phyloP scores from a whole-genome alignment of 768 basidiomycete genomes.

The Rhodotorula diobovata region DNA sequence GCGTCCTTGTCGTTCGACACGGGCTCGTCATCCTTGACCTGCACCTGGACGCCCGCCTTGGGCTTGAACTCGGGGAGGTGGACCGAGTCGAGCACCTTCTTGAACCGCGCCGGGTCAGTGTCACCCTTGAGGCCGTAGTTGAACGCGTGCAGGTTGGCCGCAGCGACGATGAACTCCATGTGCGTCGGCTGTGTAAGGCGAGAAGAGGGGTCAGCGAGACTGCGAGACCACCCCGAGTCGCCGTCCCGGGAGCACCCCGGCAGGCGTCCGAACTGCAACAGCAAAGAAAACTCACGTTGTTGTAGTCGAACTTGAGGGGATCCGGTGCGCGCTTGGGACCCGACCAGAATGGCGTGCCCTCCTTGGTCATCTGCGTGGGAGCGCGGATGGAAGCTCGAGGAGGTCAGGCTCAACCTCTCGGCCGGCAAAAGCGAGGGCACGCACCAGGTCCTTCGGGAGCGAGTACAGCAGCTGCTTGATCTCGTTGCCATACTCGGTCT shows the following conservation, averaged over 20 bases:
- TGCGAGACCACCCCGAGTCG: not conserved
- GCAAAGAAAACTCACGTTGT: slow-evolving; percentile 79
- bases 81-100: slow-evolving; percentile 74
- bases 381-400: too few species aligned
- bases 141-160: slow-evolving; percentile 92
- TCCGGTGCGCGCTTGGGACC: slow-evolving; percentile 97
- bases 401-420: not conserved
- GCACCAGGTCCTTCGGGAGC: slow-evolving; percentile 82
- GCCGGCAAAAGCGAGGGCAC: slow-evolving; percentile 19
- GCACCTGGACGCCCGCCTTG: slow-evolving; percentile 83
- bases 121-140: slow-evolving; percentile 96
- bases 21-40: slow-evolving; percentile 88
- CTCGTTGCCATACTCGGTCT: slow-evolving; percentile 84
- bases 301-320: slow-evolving; percentile 75
- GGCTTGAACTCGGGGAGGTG: slow-evolving; percentile 90
- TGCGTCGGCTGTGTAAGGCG: slow-evolving; percentile 62
- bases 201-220: not conserved
- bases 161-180: slow-evolving; percentile 81
- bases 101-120: slow-evolving; percentile 70
- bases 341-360: slow-evolving; percentile 97
- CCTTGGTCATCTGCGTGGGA: slow-evolving; percentile 60
- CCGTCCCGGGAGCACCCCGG: too few species aligned
- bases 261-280: too few species aligned
- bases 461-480: slow-evolving; percentile 90
- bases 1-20: slow-evolving; percentile 52